Conservation (phyloP, 1,284 basidiomycete genomes). For the Trichosporon faecale region DNA sequence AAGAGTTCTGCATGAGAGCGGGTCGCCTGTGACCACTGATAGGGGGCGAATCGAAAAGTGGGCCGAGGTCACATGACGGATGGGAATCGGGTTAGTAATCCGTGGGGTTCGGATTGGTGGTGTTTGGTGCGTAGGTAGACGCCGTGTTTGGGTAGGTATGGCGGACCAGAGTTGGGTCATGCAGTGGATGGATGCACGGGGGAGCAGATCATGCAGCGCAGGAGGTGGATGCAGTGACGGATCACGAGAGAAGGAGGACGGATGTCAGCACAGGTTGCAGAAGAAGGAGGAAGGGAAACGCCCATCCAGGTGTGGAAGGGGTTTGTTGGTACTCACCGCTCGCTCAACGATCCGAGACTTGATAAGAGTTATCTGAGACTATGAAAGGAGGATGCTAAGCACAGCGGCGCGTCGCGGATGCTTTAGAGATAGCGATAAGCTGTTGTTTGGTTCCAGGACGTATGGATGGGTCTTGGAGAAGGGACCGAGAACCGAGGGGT, state of each 20-base stretch:
- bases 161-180: not conserved
- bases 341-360: conserved; percentile 7
- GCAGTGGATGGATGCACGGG: conserved; percentile 7
- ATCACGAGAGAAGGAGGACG: not conserved
- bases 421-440: conserved; percentile 21
- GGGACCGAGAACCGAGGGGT: not conserved
- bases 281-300: not conserved
- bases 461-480: not conserved
- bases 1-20: conserved; percentile 31
- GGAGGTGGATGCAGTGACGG: conserved; percentile 7
- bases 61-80: conserved; percentile 10
- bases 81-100: not conserved
- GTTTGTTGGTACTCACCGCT: not conserved
- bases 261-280: not conserved
- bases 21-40: conserved; percentile 14
- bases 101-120: not conserved
- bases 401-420: not conserved
- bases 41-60: conserved; percentile 5
- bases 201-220: not conserved
- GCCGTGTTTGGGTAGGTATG: conserved; percentile 10
- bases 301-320: not conserved
- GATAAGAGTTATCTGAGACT: not conserved
- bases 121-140: not conserved
- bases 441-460: conserved; percentile 24
- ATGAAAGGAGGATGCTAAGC: not conserved